A percentile compares a stretch with the other conserved stretches of the same genome.
Conservation (phyloP, 1,284 basidiomycete genomes). For the Cutaneotrichosporon daszewskae region DNA sequence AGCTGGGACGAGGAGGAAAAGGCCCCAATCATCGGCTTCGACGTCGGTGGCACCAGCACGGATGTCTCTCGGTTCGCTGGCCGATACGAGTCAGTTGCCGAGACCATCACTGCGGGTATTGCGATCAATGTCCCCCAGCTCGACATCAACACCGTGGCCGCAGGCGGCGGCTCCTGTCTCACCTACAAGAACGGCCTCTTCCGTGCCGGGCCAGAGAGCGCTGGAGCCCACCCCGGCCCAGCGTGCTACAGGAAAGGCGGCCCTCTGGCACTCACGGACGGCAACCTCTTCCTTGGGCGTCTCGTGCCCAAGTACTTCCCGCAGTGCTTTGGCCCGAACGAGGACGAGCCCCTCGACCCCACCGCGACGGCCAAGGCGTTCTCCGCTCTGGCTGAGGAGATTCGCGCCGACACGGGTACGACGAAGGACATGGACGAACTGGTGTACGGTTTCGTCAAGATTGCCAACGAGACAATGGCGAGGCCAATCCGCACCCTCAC, state of each 20-base stretch:
- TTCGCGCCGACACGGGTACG: slow-evolving; percentile 60
- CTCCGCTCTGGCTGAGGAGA: slow-evolving; percentile 59
- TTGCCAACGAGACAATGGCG: slow-evolving; percentile 92
- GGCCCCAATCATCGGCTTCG: slow-evolving; percentile 50
- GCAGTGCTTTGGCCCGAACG: slow-evolving; percentile 79
- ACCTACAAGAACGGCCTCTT: slow-evolving; percentile 76
- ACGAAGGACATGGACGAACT: slow-evolving; percentile 73
- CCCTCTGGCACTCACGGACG: slow-evolving; percentile 77
- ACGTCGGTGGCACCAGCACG: slow-evolving; percentile 81
- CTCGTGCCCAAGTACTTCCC: slow-evolving; percentile 79
- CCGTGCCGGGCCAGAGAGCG: slow-evolving; percentile 68
- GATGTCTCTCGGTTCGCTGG: slow-evolving; percentile 86
- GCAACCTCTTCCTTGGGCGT: slow-evolving; percentile 74
- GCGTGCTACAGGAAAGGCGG: slow-evolving; percentile 79
- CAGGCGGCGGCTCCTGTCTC: slow-evolving; percentile 77
- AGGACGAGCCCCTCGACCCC: slow-evolving; percentile 72
- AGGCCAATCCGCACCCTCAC: slow-evolving; percentile 87
- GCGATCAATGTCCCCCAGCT: slow-evolving; percentile 82
- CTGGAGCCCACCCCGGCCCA: slow-evolving; percentile 77
- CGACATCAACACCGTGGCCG: slow-evolving; percentile 77
- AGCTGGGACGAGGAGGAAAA: slow-evolving; percentile 26
- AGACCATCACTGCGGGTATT: slow-evolving; percentile 85
- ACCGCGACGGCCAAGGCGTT: slow-evolving; percentile 63
- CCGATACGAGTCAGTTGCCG: slow-evolving; percentile 78
- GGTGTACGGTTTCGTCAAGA: slow-evolving; percentile 71